Base-by-base conservation (phyloP, 805 yeast species). In the Cyberlindnera sargentensis region DNA sequence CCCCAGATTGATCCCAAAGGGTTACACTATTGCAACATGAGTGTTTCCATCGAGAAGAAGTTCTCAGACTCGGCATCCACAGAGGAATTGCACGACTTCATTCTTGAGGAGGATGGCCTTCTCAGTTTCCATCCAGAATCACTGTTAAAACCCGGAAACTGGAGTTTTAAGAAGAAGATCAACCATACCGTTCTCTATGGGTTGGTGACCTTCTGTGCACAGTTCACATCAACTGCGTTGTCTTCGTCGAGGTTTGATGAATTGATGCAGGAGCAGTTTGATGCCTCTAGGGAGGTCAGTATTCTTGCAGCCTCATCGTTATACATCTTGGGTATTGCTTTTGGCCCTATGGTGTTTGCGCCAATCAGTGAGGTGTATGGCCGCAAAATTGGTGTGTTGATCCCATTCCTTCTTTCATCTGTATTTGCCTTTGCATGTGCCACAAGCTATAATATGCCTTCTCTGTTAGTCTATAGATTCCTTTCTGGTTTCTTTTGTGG, bases 321-420 rank as follows among this genome's bases (percentile, higher is more conserved):
- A 10, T 83, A 75, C 51, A 76, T 82, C 10, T 57, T 81, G 39
- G 90, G 89, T 0, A 75, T 80, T 52, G 85, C 84, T 1, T 61
- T 77, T 10, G 90, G 89, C 0, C 56, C 56, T 6, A 50, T 80
- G 58, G 49, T 81, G 10, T 77, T 80, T 73, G 86, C 83, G 1
- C 84, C 84, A 2, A 49, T 76, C 8, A 73, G 79, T 2, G 64
- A 60, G 36, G 60, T 65, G 2, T 64, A 56, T 42, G 70, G 71
- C 5, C 61, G 79, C 35, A 71, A 65, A 48, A 47, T 58, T 4
- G 73, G 76, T 28, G 67, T 74, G 26, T 48, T 74, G 28, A 41
- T 64, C 3, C 77, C 81, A 5, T 63, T 68, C 33, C 56, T 65
- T 31, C 31, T 68, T 3, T 55, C 68, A 40, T 55, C 64, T 10